Evolutionary conservation across 768 basidiomycete species (phyloP).

Genomic region (Lanmaoa pseudosensibilis): DNA sequence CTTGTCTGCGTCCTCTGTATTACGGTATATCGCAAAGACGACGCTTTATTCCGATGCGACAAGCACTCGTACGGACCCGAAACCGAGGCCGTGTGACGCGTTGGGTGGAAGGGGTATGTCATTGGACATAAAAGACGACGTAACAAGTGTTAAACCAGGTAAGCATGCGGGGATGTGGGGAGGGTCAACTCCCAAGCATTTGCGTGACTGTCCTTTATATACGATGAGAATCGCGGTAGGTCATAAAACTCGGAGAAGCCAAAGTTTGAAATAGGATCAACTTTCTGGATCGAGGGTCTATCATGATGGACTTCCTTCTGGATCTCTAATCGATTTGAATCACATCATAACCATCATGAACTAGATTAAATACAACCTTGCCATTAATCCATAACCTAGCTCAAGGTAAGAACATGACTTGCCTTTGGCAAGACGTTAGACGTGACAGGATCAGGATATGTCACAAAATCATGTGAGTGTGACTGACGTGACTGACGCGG

Average conservation of each 20-base stretch:
- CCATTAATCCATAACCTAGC: neutral
- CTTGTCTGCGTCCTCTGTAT: slow-evolving; percentile 20
- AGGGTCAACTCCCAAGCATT: neutral
- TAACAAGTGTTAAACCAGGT: neutral
- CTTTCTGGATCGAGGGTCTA: neutral
- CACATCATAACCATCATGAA: neutral
- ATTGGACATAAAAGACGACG: neutral
- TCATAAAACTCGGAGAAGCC: neutral
- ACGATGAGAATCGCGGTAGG: neutral
- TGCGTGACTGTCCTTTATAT: neutral
- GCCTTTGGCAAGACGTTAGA: no score
- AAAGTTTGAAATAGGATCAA: neutral
- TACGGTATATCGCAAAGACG: slow-evolving; percentile 35
- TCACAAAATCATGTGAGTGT: slow-evolving; percentile 16
- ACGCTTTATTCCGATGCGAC: slow-evolving; percentile 19
- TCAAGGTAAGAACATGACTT: neutral
- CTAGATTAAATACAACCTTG: neutral
- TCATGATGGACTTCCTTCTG: neutral
- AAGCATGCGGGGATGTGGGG: neutral
- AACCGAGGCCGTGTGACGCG: slow-evolving; percentile 17
- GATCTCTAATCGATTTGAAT: neutral
- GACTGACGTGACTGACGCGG: slow-evolving; percentile 25
- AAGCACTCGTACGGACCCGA: slow-evolving; percentile 20
- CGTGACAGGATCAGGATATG: neutral
- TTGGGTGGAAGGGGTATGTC: slow-evolving; percentile 9